These are phyloP conservation scores for Tricharina praecox DNA, from an alignment of 495 filamentous ascomycete species.

Conservation along the genomic window DNA sequence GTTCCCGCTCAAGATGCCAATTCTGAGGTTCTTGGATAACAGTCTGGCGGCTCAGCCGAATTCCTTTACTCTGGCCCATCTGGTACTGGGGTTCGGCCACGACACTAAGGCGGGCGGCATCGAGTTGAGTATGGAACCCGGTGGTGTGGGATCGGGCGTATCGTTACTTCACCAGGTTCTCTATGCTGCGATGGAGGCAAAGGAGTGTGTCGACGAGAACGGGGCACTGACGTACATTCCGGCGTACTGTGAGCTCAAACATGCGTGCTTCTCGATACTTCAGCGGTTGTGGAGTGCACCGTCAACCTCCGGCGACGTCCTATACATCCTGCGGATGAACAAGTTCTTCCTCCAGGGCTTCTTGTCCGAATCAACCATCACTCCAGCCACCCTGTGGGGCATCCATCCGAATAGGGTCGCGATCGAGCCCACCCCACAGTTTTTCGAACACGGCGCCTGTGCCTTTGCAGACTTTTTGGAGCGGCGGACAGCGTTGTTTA, in stretches of 20 bases:
- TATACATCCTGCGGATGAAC: constrained; percentile 57
- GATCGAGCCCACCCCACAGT: constrained; percentile 39
- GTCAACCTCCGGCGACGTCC: constrained; percentile 53
- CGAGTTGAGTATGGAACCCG: constrained; percentile 18
- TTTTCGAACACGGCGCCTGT: constrained; percentile 41
- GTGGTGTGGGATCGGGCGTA: constrained; percentile 31
- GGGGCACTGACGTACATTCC: background rate
- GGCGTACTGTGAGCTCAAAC: constrained; percentile 37
- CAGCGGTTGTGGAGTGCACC: constrained; percentile 68
- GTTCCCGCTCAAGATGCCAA: constrained; percentile 52
- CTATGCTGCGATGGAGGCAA: constrained; percentile 40
- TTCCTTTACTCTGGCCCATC: constrained; percentile 68
- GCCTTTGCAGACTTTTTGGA: constrained; percentile 58
- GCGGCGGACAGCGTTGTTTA: constrained; percentile 53
- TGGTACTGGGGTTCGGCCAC: constrained; percentile 75
- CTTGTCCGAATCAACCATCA: constrained; percentile 44
- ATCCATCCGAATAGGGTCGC: constrained; percentile 26
- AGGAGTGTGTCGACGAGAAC: constrained; percentile 22
- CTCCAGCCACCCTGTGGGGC: constrained; percentile 46
- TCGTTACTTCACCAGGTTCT: constrained; percentile 76
- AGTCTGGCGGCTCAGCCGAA: constrained; percentile 54
- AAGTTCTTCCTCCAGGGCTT: constrained; percentile 59
- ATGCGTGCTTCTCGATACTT: constrained; percentile 59
- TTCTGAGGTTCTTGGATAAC: constrained; percentile 66
- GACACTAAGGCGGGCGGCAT: constrained; percentile 28